A percentile compares a stretch with the other conserved stretches of the same genome.
phyloP scores from a whole-genome alignment of 345 rosid genomes.

The Eucalyptus caleyi region DNA sequence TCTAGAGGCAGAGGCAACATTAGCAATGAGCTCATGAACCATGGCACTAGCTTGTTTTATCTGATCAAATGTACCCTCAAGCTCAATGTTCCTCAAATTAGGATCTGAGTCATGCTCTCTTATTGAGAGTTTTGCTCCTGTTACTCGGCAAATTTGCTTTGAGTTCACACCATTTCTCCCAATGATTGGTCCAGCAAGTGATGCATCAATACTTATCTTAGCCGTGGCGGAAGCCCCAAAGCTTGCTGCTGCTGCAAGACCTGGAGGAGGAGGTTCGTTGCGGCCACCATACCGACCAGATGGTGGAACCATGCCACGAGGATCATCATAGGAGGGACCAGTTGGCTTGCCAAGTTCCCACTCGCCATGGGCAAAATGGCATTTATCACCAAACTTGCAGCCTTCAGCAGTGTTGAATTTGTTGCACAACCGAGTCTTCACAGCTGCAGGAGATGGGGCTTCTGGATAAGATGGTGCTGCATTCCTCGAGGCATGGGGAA shows the following conservation, averaged over 20 bases:
- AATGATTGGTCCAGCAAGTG: constrained; percentile 90
- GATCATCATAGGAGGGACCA: constrained; percentile 44
- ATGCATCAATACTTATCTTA: constrained; percentile 84
- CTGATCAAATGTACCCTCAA: constrained; percentile 95
- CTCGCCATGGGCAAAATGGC: constrained; percentile 81
- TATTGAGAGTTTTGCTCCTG: constrained; percentile 88
- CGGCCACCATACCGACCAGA: constrained; percentile 38
- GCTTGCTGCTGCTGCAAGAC: constrained; percentile 55
- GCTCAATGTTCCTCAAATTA: constrained; percentile 74
- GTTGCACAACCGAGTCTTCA: constrained; percentile 59
- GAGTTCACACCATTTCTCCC: constrained; percentile 94
- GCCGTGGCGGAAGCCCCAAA: constrained; percentile 90
- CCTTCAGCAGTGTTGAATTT: constrained; percentile 71
- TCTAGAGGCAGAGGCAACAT: constrained; percentile 38
- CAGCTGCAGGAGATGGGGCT: constrained; percentile 42
- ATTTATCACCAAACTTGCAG: constrained; percentile 75
- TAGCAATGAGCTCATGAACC: constrained; percentile 81
- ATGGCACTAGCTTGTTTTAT: constrained; percentile 91
- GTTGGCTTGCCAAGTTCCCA: constrained; percentile 69
- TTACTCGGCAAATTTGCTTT: constrained; percentile 74
- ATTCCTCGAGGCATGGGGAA: constrained; percentile 48
- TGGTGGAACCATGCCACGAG: constrained; percentile 31
- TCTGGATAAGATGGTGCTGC: constrained; percentile 38
- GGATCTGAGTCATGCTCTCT: constrained; percentile 82
- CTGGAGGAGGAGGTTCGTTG: constrained; percentile 35